Percentiles rank a stretch among this genome's conserved stretches.
Conservation (phyloP, 306 rosid species). For the Senna siamea region DNA sequence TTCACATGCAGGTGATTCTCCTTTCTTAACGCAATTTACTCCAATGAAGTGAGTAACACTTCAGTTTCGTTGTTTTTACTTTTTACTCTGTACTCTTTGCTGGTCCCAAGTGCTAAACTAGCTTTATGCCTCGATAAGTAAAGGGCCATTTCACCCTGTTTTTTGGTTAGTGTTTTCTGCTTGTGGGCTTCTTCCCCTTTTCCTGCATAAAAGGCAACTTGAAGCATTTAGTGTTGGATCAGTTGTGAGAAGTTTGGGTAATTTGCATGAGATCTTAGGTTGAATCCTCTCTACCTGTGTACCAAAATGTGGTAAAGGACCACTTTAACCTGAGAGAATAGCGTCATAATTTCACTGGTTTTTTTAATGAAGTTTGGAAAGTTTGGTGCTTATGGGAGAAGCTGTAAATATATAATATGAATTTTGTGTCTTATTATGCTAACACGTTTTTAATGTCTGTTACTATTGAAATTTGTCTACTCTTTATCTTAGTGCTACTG, state of each 20-base stretch:
- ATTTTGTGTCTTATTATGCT: constrained; percentile 8
- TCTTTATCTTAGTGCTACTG: constrained; percentile 21
- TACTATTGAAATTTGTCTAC: background rate
- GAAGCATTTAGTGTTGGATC: background rate
- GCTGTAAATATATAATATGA: constrained; percentile 3
- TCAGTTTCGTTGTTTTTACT: background rate
- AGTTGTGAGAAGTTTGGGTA: background rate
- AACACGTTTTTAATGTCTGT: background rate
- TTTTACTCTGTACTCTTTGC: constrained; percentile 1
- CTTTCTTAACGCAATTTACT: constrained; percentile 7
- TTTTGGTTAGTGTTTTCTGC: background rate
- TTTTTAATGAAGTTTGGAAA: constrained; percentile 3
- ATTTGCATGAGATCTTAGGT: background rate
- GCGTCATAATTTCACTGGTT: background rate
- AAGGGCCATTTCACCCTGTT: background rate
- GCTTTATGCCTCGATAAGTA: background rate
- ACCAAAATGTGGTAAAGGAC: background rate
- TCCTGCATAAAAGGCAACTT: background rate
- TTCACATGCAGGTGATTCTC: constrained; percentile 86
- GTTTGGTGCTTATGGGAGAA: constrained; percentile 5
- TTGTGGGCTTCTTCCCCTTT: no score
- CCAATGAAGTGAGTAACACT: constrained; percentile 5
- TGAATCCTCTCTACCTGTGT: background rate
- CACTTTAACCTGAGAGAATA: background rate
- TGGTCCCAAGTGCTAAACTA: background rate